phyloP scores from a whole-genome alignment of 106 monocot species.

The Dendrobium officinale region DNA sequence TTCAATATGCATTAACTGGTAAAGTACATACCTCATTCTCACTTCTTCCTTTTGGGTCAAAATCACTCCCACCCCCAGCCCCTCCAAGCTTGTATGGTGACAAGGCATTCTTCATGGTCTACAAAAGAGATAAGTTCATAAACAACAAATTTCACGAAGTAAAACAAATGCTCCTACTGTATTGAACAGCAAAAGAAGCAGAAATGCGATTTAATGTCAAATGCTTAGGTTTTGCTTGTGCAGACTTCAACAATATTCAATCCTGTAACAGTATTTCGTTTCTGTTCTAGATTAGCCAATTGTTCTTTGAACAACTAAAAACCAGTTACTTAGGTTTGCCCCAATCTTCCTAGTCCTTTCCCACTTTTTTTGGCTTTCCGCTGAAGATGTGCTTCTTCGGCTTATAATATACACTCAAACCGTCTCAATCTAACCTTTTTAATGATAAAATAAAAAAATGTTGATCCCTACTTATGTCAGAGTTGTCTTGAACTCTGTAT shows the following conservation, averaged over 20 bases:
- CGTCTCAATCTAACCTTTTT: background rate
- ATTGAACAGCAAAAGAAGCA: background rate
- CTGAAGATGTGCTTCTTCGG: too few relatives aligned
- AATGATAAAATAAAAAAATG: background rate
- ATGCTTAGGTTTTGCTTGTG: background rate
- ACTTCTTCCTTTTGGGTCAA: slow-evolving; percentile 97
- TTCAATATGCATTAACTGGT: background rate
- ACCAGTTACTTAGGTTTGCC: background rate
- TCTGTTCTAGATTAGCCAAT: background rate
- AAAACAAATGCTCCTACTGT: slow-evolving; percentile 3
- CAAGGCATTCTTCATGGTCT: slow-evolving; percentile 97
- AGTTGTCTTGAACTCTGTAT: background rate
- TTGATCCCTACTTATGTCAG: background rate
- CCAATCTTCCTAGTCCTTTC: background rate
- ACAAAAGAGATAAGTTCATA: slow-evolving; percentile 7
- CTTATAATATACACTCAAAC: background rate
- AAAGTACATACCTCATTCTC: slow-evolving; percentile 74
- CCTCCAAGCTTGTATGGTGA: slow-evolving; percentile 98
- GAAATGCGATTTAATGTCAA: background rate
- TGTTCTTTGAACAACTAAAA: background rate
- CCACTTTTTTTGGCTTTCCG: background rate
- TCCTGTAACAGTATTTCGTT: background rate
- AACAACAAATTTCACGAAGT: background rate
- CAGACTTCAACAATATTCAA: background rate
- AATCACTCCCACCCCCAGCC: slow-evolving; percentile 98